Conservation (phyloP, 148 eudicot genomes). For the Cornus controversa region DNA sequence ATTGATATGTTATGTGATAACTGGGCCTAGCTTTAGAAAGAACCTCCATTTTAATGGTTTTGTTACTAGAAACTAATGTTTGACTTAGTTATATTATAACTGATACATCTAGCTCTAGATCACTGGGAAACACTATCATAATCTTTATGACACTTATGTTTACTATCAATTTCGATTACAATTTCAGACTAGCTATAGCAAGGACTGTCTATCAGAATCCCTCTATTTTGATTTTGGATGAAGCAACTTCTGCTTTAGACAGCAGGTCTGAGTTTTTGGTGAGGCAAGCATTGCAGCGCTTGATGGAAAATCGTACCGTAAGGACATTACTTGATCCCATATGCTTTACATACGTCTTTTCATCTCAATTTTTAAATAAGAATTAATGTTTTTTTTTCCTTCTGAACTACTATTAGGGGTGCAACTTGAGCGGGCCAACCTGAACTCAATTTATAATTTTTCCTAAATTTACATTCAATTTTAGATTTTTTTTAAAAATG, state of each 20-base stretch:
- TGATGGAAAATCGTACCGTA: constrained; percentile 79
- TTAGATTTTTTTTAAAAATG: too few relatives aligned
- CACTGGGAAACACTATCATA: background rate
- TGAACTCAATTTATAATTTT: too few relatives aligned
- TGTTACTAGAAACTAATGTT: background rate
- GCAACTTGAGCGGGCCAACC: too few relatives aligned
- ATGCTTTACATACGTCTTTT: background rate
- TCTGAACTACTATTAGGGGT: too few relatives aligned
- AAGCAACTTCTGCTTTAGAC: constrained; percentile 97
- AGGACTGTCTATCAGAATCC: constrained; percentile 90
- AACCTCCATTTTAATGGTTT: background rate
- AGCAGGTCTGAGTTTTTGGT: constrained; percentile 88
- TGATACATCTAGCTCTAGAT: background rate
- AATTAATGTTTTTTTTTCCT: background rate
- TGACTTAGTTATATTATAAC: background rate
- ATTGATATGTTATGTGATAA: background rate
- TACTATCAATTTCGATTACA: background rate
- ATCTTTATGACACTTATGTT: background rate
- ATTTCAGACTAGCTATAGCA: constrained; percentile 86
- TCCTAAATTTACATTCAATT: too few relatives aligned
- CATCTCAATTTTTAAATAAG: constrained; percentile 1
- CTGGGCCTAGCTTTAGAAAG: background rate
- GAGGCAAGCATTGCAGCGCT: constrained; percentile 81
- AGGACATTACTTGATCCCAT: constrained; percentile 22
- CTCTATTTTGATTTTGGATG: constrained; percentile 85